Percentiles rank a stretch among this genome's conserved stretches.
These are phyloP conservation scores for Chlorella variabilis DNA, from an alignment of 163 green algal species.

Conservation along the genomic window DNA sequence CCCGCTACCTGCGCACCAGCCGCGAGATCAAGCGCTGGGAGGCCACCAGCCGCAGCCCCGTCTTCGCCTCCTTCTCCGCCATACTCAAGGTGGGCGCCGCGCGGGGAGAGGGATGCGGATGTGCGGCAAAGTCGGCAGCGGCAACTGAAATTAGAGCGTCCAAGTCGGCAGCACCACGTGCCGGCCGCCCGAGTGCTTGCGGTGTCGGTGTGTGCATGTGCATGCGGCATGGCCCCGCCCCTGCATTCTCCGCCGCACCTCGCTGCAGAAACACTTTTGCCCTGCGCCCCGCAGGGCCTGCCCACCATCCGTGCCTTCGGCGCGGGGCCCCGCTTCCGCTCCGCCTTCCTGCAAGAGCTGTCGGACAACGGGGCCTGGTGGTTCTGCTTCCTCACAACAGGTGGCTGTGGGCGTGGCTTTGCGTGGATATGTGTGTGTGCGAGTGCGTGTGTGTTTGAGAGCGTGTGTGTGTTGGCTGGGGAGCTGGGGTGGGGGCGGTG, in stretches of 20 bases:
- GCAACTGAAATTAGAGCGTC: too few species aligned
- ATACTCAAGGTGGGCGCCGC: slow-evolving; percentile 67
- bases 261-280: too few species aligned
- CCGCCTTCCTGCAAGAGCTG: slow-evolving; percentile 51
- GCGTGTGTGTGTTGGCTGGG: background rate
- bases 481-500: too few species aligned
- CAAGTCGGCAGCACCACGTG: too few species aligned
- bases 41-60: slow-evolving; percentile 75
- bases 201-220: background rate
- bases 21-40: slow-evolving; percentile 90
- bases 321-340: slow-evolving; percentile 62
- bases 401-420: slow-evolving; percentile 47
- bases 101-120: too few species aligned
- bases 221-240: background rate
- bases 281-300: slow-evolving; percentile 77
- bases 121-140: too few species aligned
- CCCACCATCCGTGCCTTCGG: slow-evolving; percentile 82
- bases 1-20: slow-evolving; percentile 75
- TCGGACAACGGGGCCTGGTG: slow-evolving; percentile 73
- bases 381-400: slow-evolving; percentile 67
- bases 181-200: too few species aligned
- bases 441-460: slow-evolving; percentile 50
- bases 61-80: slow-evolving; percentile 82
- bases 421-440: slow-evolving; percentile 38
- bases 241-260: background rate